Base-by-base conservation (phyloP, 345 rosid species). In the Ceriops zippeliana region DNA sequence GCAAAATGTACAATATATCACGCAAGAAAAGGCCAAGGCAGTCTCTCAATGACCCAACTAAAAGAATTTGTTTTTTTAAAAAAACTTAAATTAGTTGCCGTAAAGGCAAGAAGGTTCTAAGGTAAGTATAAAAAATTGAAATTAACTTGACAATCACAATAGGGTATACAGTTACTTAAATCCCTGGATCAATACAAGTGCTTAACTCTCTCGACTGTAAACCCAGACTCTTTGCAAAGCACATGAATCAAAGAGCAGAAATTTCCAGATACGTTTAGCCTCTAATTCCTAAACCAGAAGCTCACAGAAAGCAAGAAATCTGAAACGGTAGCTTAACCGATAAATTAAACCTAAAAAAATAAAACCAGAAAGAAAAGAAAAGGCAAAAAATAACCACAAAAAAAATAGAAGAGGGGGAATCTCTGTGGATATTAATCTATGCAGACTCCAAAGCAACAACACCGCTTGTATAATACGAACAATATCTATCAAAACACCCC, bases 371-470 rank as follows among this genome's bases (percentile, higher is more conserved):
- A 68, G 28, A 52, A 20, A 67, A 42, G 61, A 59, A 62, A 42
- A 13, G 17, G 17, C 5, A 42, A 42, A 42, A 11, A 11, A 2
- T 0, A 6, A 6, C 1, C 1, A 11, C 0, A 42, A 0, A 42
- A 2, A 1, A 13, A 13, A 4, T 3, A 13, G 3, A 7, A 1
- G 42, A 38, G 1, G n/a, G 52, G 49, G 71, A 72, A 69, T 65
- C 69, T 57, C 70, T n/a, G 27, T 72, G 72, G 42, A 69, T 72
- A 65, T 79, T 75, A 75, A 65, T 35, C 47, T 30, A 42, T 63
- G 5, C 54, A 67, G 13, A 26, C 61, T 64, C 71, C 62, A 70
- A 70, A 31, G 52, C n/a, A 19, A 62, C 59, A 74, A 27, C 21
- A 38, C 13, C 64, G 58, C 52, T 21, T 53, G 5, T 19, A 66